Percentiles rank a stretch among this genome's conserved stretches.
Conservation (phyloP, 495 filamentous ascomycete genomes). For the Lasiosphaeria miniovina region DNA sequence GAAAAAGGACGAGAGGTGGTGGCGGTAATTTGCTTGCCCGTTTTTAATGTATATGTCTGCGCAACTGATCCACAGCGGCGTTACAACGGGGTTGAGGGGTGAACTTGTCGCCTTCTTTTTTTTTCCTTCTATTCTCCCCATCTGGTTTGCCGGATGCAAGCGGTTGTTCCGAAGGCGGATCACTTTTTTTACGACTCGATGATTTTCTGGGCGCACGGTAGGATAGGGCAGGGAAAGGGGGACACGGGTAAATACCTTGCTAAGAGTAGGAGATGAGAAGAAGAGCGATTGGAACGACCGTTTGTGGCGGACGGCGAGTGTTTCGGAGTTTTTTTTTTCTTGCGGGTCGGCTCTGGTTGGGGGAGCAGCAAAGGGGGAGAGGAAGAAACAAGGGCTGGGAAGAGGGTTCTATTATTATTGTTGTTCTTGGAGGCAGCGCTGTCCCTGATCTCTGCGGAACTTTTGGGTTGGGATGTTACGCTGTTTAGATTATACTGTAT, state of each 20-base stretch:
- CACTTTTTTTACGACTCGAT: background rate
- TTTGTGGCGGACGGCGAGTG: background rate
- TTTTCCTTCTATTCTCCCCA: background rate
- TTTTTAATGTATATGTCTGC: background rate
- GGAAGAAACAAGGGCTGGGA: too few species aligned
- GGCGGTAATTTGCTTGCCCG: background rate
- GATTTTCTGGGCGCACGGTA: background rate
- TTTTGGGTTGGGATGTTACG: background rate
- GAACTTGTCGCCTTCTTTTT: background rate
- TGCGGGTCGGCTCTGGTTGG: background rate
- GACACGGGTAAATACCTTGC: background rate
- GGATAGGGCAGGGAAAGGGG: background rate
- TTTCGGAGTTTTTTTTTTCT: background rate
- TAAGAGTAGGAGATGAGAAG: background rate
- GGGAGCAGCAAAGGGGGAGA: background rate
- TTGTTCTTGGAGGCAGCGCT: background rate
- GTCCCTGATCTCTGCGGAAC: background rate
- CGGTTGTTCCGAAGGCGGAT: background rate
- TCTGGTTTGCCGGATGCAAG: background rate
- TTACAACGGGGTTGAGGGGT: background rate
- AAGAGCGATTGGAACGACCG: background rate
- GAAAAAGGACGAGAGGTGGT: constrained; percentile 3
- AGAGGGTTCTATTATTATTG: background rate
- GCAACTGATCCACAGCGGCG: background rate
- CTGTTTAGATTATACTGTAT: constrained; percentile 5